Base-by-base conservation (phyloP, 2,329 filamentous ascomycete genomes). In the Colletotrichum sp. region DNA sequence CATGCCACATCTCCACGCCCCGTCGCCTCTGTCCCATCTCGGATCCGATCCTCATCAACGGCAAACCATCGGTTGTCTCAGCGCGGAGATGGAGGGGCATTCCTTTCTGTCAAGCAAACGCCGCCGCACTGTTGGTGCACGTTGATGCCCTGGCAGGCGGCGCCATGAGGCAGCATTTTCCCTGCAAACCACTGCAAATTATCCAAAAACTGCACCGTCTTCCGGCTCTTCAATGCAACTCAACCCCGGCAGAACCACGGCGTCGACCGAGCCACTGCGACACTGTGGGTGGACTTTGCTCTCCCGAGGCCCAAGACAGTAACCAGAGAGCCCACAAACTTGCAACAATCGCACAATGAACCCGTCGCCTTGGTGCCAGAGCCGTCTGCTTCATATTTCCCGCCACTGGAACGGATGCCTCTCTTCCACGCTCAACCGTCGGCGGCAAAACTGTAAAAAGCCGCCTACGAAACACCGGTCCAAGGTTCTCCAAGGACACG, bases 161-260 rank as follows among this genome's bases (percentile, higher is more conserved):
- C 36, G 62, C 55, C 63, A 44, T 71, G 55, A 71, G 72, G 55
- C 61, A 70, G 36, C 66, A 66, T 52, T 44, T 77, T 75, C 75
- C 71, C 71, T 77, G 75, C 62, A 71, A 30, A 44, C 55, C 71
- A 44, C 36, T 68, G 16, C n/a, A 39, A 61, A 75, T 59, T 77
- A 75, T 66, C 61, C 61, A 32, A 70, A 44, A 71, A 39, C 27
- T 49, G 34, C 71, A 65, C 44, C 64, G 39, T 76, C 70, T 29
- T 27, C 64, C 74, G 70, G 65, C 59, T 76, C 36, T 74, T 69
- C 44, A 65, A 76, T 76, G 70, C 64, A 73, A 76, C 70, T 32
- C 64, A 49, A 73, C 73, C 73, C 70, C 73, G 59, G 69, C 64
- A 52, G 22, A 49, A 69, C 64, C 49, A 59, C 69, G 70, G 73